Conservation (phyloP, 192 early-diverging fungal species). For the Physocladia obscura region DNA sequence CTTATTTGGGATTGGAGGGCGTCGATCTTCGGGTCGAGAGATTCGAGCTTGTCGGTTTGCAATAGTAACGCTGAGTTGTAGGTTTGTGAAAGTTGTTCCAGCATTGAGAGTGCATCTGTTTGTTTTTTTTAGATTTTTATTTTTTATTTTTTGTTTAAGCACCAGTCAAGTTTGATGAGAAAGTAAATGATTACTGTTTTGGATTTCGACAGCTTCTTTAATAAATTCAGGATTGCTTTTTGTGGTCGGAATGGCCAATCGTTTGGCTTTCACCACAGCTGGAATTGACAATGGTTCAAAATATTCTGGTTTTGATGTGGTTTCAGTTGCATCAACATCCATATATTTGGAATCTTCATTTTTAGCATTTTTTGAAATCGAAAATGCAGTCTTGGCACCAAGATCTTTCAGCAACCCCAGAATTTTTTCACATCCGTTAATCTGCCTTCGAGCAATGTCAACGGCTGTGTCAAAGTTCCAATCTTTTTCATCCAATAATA, state of each 20-base stretch:
- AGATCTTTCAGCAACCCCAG: background rate
- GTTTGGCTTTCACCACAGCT: background rate
- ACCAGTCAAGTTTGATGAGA: background rate
- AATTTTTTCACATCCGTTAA: background rate
- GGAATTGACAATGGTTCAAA: no score
- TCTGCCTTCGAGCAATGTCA: background rate
- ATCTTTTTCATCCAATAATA: slow-evolving; percentile 6
- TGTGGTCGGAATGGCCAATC: background rate
- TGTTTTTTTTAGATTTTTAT: no score
- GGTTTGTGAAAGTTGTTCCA: background rate
- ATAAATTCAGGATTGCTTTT: slow-evolving; percentile 10
- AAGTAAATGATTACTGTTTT: background rate
- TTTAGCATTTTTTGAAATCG: no score
- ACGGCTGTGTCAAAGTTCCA: slow-evolving; percentile 14
- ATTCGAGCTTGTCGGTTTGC: background rate
- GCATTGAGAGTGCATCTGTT: background rate
- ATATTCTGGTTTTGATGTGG: no score
- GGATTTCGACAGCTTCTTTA: background rate
- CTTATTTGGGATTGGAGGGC: background rate
- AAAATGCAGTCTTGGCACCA: background rate
- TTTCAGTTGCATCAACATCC: no score
- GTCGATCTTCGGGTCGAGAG: background rate
- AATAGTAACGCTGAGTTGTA: background rate
- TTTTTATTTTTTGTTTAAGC: no score
- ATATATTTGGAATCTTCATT: no score